A percentile compares a stretch with the other conserved stretches of the same genome.
Conservation (phyloP, 208 protist species). For the Acanthamoeba culbertsoni region DNA sequence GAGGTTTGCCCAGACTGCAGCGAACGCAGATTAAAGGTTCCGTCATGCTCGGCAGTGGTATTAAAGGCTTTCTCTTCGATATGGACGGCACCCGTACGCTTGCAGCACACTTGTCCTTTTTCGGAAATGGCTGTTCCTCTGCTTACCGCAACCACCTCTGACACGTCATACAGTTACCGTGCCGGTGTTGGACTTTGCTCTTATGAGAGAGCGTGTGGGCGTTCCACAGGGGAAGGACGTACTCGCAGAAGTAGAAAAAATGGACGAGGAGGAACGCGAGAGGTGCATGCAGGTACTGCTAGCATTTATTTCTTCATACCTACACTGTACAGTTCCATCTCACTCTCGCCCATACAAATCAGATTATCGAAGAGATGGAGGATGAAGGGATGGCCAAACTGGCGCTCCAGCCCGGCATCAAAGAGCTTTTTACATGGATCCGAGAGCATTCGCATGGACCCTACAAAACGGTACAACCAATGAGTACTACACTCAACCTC, state of each 20-base stretch:
- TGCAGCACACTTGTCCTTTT: neutral
- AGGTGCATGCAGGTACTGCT: neutral
- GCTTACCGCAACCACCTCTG: neutral
- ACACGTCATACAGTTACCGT: constrained; percentile 14
- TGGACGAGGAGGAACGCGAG: neutral
- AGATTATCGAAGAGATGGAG: constrained; percentile 53
- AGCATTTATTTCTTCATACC: neutral
- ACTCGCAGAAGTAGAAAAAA: constrained; percentile 9
- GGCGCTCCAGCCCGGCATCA: neutral
- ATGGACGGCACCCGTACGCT: constrained; percentile 35
- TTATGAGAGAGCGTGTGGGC: neutral
- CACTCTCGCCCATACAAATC: neutral
- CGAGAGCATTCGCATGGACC: neutral
- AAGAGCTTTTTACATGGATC: constrained; percentile 15
- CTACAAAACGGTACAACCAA: neutral
- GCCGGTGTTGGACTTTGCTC: neutral
- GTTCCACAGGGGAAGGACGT: neutral
- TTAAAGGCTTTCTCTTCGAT: constrained; percentile 14
- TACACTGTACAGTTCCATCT: no score
- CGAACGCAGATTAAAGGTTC: no score
- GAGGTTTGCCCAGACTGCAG: neutral
- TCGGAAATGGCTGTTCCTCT: neutral
- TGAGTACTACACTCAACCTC: neutral
- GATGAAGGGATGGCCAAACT: neutral
- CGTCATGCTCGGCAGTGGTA: neutral